These are phyloP conservation scores for Myriosclerotinia scirpicola DNA, from an alignment of 2,329 filamentous ascomycete species.

Conservation along the genomic window DNA sequence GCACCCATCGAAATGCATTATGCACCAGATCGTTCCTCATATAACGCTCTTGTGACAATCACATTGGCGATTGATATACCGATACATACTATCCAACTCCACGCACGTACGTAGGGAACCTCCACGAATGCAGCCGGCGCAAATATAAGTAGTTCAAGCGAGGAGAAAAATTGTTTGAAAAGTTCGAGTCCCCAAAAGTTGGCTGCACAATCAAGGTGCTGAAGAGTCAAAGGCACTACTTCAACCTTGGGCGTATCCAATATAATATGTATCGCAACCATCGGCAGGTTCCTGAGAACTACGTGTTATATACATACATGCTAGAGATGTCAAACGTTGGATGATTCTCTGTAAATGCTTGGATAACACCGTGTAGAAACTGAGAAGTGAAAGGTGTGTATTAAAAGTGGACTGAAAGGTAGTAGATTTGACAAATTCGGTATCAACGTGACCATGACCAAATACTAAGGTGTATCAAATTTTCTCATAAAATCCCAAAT, in stretches of 20 bases:
- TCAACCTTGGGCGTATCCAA: neutral
- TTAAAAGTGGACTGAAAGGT: neutral
- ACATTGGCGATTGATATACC: no score
- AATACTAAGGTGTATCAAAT: neutral
- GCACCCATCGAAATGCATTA: no score
- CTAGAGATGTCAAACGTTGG: neutral
- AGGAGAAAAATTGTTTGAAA: no score
- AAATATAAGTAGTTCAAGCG: no score
- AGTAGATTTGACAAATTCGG: neutral
- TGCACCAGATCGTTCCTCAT: no score
- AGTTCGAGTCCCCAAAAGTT: no score
- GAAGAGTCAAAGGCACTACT: neutral
- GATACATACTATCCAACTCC: no score
- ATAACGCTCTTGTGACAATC: no score
- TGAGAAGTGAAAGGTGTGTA: neutral
- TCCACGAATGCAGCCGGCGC: no score
- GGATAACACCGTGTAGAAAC: neutral
- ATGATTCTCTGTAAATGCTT: neutral
- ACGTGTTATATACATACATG: neutral
- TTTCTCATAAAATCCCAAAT: neutral
- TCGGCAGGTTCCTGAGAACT: neutral
- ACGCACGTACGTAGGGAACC: no score
- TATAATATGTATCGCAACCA: neutral
- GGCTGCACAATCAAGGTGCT: no score
- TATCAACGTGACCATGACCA: neutral